These are phyloP conservation scores for Oenanthe sinensis DNA, from an alignment of 129 eudicot genomes.

Conservation along the genomic window DNA sequence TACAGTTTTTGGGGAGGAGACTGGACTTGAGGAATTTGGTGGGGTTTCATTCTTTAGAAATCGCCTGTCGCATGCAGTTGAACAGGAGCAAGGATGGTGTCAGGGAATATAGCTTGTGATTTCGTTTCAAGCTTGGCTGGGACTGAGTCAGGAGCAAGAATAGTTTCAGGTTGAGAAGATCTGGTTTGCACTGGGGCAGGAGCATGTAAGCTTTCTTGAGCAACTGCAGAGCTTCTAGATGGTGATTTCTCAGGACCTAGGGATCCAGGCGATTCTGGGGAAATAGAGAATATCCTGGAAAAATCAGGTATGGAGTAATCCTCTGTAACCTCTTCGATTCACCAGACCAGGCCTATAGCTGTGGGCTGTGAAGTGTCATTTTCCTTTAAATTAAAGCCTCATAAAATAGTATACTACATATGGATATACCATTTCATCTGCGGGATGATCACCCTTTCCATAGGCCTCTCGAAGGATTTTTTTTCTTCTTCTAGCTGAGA, in stretches of 20 bases:
- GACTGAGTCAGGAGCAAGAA: background rate
- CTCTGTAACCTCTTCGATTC: conserved; percentile 73
- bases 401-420: too few relatives aligned
- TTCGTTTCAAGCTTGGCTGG: background rate
- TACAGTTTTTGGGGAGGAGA: conserved; percentile 9
- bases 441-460: conserved; percentile 68
- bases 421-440: conserved; percentile 71
- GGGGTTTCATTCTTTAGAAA: conserved; percentile 4
- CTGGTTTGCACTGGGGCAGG: conserved; percentile 7
- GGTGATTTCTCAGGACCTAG: conserved; percentile 14
- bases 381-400: too few relatives aligned
- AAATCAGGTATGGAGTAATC: conserved; percentile 45
- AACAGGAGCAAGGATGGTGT: background rate
- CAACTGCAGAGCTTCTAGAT: conserved; percentile 5
- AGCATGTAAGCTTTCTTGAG: background rate
- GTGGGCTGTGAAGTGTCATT: too few relatives aligned
- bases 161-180: conserved; percentile 7
- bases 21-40: conserved; percentile 13
- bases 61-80: background rate
- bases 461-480: conserved; percentile 69
- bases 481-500: conserved; percentile 81
- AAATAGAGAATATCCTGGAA: conserved; percentile 47
- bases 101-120: background rate
- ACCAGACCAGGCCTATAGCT: too few relatives aligned
- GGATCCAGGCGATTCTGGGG: conserved; percentile 50